phyloP scores from a whole-genome alignment of 345 rosid species.

The Corchorus capsularis region DNA sequence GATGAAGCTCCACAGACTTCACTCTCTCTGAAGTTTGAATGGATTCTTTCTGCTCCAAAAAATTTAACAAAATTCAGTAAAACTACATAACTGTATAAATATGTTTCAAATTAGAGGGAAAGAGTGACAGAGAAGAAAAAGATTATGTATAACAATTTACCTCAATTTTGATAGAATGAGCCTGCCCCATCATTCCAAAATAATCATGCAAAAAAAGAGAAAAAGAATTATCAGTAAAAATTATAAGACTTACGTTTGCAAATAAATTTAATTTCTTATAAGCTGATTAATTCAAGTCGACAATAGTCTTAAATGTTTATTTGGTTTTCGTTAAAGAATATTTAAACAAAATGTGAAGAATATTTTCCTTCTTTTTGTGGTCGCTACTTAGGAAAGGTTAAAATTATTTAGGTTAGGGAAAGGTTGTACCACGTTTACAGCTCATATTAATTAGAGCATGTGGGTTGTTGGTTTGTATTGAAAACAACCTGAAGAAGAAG shows the following conservation, averaged over 20 bases:
- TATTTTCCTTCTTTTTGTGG: too few relatives aligned
- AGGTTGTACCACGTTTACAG: too few relatives aligned
- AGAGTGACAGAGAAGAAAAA: neutral
- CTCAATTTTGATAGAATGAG: neutral
- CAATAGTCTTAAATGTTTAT: too few relatives aligned
- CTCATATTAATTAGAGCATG: too few relatives aligned
- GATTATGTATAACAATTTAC: neutral
- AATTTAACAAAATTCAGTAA: neutral
- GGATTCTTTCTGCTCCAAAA: slow-evolving; percentile 10
- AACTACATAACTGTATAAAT: too few relatives aligned
- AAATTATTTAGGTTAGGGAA: too few relatives aligned
- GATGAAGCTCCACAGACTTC: slow-evolving; percentile 20
- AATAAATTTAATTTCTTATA: neutral
- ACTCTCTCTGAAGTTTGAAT: slow-evolving; percentile 17
- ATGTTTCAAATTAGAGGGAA: neutral
- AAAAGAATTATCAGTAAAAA: neutral
- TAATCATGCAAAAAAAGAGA: neutral
- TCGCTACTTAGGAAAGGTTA: too few relatives aligned
- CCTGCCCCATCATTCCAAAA: slow-evolving; percentile 6
- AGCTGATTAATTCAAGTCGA: too few relatives aligned
- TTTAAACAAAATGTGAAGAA: too few relatives aligned
- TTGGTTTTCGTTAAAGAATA: too few relatives aligned
- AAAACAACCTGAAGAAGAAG: too few relatives aligned
- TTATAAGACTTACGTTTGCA: neutral
- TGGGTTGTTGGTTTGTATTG: too few relatives aligned